Evolutionary conservation across 1,139 yeast genomes (phyloP).

Genomic region (Kluyveromyces sp.): DNA sequence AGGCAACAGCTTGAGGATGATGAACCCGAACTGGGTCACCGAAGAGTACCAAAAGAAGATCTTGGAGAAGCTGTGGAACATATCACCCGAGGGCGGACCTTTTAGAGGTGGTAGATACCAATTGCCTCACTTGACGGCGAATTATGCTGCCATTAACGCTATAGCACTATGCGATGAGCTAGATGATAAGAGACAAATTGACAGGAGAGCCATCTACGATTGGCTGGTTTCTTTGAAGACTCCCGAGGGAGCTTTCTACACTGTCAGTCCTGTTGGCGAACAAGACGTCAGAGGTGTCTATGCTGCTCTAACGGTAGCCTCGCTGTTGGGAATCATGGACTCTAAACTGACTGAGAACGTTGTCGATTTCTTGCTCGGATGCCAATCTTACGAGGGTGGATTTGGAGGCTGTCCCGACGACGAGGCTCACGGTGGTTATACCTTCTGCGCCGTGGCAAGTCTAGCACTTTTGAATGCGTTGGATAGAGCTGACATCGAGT

Average conservation of each 20-base stretch:
- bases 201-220: constrained; percentile 42
- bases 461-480: constrained; percentile 36
- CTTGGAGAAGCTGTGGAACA: constrained; percentile 18
- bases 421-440: constrained; percentile 97
- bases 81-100: constrained; percentile 48
- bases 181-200: constrained; percentile 39
- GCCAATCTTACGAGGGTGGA: constrained; percentile 96
- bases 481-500: constrained; percentile 36
- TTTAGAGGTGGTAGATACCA: constrained; percentile 82
- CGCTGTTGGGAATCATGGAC: constrained; percentile 56
- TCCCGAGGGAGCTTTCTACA: constrained; percentile 50
- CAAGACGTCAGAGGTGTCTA: constrained; percentile 80
- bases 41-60: constrained; percentile 22
- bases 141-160: constrained; percentile 71
- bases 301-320: constrained; percentile 74
- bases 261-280: constrained; percentile 51
- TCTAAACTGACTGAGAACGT: constrained; percentile 52
- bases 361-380: constrained; percentile 52
- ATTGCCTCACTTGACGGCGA: constrained; percentile 75
- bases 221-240: constrained; percentile 67
- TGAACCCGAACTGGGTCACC: constrained; percentile 32
- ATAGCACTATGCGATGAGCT: constrained; percentile 49
- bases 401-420: constrained; percentile 74
- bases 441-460: constrained; percentile 83
- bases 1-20: constrained; percentile 45